Conservation (phyloP, 257 asterid species). For the Capsicum chinense region DNA sequence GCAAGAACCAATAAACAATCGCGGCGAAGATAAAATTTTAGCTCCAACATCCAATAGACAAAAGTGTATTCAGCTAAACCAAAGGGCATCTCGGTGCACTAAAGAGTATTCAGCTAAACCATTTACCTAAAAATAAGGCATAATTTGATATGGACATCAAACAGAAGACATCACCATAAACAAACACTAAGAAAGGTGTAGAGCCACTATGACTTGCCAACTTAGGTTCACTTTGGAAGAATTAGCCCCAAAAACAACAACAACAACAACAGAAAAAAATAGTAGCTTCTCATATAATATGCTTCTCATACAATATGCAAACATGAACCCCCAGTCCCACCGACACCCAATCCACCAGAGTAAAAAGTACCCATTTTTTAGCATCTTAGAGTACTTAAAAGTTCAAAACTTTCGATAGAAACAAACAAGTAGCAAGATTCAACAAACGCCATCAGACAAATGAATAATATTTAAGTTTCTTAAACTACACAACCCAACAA, state of each 20-base stretch:
- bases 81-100: no score
- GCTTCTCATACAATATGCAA: slow-evolving; percentile 4
- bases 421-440: slow-evolving; percentile 10
- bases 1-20: slow-evolving; percentile 3
- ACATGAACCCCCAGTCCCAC: neutral
- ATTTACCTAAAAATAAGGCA: neutral
- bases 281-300: neutral
- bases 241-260: neutral
- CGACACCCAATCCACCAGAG: neutral
- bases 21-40: neutral
- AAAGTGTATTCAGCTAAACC: neutral
- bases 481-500: neutral
- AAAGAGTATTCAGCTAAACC: neutral
- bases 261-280: neutral
- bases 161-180: slow-evolving; percentile 18
- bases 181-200: neutral
- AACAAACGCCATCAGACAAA: neutral
- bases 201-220: slow-evolving; percentile 22
- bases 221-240: neutral
- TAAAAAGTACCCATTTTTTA: neutral
- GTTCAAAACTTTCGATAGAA: slow-evolving; percentile 13
- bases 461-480: neutral
- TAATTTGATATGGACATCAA: neutral
- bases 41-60: neutral
- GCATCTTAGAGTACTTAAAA: neutral